phyloP scores from a whole-genome alignment of 139 green algal species.

The Micromonas commoda region DNA sequence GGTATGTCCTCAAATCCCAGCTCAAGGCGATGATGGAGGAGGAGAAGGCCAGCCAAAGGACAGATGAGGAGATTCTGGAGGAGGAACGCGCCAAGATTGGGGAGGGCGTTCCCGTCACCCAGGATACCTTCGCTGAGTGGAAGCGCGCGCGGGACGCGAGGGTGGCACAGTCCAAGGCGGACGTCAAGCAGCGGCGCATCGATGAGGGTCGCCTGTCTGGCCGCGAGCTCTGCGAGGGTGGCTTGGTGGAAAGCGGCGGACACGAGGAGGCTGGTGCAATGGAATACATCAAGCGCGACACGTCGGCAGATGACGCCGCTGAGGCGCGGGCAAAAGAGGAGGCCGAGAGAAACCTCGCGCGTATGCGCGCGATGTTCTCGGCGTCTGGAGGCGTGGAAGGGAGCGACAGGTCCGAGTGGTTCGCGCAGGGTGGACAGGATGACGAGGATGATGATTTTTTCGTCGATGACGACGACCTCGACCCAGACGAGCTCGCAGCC shows the following conservation, averaged over 20 bases:
- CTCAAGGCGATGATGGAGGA: conserved; percentile 80
- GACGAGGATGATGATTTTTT: neutral
- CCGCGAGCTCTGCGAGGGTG: neutral
- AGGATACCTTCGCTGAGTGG: conserved; percentile 60
- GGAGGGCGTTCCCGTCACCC: conserved; percentile 67
- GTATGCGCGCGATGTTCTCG: neutral
- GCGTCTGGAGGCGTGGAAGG: neutral
- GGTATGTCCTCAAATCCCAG: conserved; percentile 92
- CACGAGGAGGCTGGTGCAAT: neutral
- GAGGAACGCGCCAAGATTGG: conserved; percentile 54
- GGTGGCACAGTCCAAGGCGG: conserved; percentile 31
- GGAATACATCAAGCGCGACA: neutral
- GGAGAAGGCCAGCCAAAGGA: conserved; percentile 52
- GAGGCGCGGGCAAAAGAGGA: neutral
- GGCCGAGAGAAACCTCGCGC: conserved; percentile 10
- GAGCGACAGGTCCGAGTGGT: neutral
- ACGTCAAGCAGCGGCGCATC: conserved; percentile 52
- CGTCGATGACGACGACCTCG: neutral
- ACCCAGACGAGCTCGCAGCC: neutral
- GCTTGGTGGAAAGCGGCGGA: neutral
- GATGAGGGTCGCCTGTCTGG: conserved; percentile 67
- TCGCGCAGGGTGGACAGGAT: neutral
- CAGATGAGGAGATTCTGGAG: conserved; percentile 83
- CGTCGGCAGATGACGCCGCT: neutral
- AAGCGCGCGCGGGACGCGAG: conserved; percentile 42